Conservation (phyloP, 768 basidiomycete species). For the Lyophyllum decastes region DNA sequence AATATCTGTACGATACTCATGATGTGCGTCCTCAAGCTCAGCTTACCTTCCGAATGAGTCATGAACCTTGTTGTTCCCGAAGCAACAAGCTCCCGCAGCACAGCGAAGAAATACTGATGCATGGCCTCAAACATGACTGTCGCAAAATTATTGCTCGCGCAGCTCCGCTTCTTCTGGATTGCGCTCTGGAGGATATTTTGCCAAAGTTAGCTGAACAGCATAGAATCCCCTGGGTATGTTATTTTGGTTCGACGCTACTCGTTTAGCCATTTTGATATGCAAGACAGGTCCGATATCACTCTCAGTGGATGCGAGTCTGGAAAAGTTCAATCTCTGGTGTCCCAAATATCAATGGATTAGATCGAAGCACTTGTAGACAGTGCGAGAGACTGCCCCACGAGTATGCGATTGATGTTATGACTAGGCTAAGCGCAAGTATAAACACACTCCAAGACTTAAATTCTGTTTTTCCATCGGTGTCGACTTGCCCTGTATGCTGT, state of each 20-base stretch:
- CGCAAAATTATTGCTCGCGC: neutral
- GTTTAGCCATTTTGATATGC: neutral
- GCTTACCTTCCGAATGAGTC: neutral
- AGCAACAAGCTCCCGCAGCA: conserved; percentile 2
- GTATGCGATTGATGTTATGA: neutral
- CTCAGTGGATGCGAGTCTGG: neutral
- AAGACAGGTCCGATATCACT: conserved; percentile 4
- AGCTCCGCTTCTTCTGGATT: conserved; percentile 2
- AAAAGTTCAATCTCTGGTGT: neutral
- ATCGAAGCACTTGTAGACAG: neutral
- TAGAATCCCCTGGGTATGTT: conserved; percentile 1
- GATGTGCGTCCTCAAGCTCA: conserved; percentile 5
- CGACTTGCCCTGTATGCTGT: neutral
- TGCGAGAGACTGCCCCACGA: neutral
- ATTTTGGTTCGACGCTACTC: neutral
- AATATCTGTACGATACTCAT: conserved; percentile 18
- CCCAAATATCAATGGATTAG: neutral
- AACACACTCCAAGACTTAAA: neutral
- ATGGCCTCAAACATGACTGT: conserved; percentile 4
- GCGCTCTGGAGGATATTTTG: conserved; percentile 1
- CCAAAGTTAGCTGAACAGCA: neutral
- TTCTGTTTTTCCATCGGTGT: neutral
- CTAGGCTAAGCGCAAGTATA: neutral
- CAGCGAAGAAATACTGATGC: conserved; percentile 4
- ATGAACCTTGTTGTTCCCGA: neutral